These are phyloP conservation scores for Ajuga reptans DNA, from an alignment of 305 asterid genomes.

Conservation along the genomic window DNA sequence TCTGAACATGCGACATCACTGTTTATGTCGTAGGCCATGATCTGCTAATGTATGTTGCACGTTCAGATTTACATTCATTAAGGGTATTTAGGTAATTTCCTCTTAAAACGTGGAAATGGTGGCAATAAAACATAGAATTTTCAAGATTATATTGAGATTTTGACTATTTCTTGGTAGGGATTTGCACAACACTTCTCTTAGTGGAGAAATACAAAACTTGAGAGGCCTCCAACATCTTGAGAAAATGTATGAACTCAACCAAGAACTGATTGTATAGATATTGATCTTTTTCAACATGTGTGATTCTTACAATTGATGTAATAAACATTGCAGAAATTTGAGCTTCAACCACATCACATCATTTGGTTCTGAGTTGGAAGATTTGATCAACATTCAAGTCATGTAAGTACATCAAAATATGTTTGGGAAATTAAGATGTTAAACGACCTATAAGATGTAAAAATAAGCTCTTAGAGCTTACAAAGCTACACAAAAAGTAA, in stretches of 20 bases:
- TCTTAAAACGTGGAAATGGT: too few relatives aligned
- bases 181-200: conserved; percentile 75
- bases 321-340: conserved; percentile 57
- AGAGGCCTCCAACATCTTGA: conserved; percentile 84
- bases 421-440: too few relatives aligned
- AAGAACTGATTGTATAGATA: conserved; percentile 6
- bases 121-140: not conserved
- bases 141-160: not conserved
- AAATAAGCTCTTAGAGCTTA: too few relatives aligned
- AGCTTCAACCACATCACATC: conserved; percentile 77
- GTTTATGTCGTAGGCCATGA: too few relatives aligned
- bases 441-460: too few relatives aligned
- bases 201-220: conserved; percentile 79
- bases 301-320: conserved; percentile 7
- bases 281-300: not conserved
- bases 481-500: too few relatives aligned
- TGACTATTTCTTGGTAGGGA: conserved; percentile 41
- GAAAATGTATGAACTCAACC: conserved; percentile 48
- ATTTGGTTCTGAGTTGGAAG: conserved; percentile 77
- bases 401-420: conserved; percentile 44
- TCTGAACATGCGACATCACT: too few relatives aligned
- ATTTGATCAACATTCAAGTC: conserved; percentile 74
- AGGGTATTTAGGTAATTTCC: too few relatives aligned
- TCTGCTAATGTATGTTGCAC: too few relatives aligned
- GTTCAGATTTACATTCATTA: too few relatives aligned